These are phyloP conservation scores for Exobasidium rhododendri DNA, from an alignment of 1,284 basidiomycete species.

Conservation along the genomic window DNA sequence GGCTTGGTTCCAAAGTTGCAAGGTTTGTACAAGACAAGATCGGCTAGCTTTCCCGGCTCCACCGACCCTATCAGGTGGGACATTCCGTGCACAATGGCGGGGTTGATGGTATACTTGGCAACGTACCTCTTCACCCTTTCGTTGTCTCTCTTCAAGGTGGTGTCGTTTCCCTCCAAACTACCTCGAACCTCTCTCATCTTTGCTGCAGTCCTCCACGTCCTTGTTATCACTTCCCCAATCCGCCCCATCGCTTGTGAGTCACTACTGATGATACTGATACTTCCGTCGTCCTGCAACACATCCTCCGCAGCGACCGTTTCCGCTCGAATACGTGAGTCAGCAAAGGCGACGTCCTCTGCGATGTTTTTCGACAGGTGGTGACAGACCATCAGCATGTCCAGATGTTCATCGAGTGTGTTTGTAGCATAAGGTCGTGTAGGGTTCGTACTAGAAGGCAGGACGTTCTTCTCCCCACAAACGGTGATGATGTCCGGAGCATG, in stretches of 20 bases:
- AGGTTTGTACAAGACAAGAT: conserved; percentile 91
- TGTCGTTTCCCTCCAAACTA: conserved; percentile 63
- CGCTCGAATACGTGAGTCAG: conserved; percentile 91
- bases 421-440: conserved; percentile 87
- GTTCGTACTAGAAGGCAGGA: conserved; percentile 95
- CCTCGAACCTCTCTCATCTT: conserved; percentile 84
- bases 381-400: conserved; percentile 93
- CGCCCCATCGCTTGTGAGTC: conserved; percentile 95
- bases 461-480: conserved; percentile 83
- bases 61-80: conserved; percentile 83
- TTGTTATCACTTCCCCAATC: conserved; percentile 85
- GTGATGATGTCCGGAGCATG: conserved; percentile 98
- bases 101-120: conserved; percentile 95
- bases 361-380: conserved; percentile 54
- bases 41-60: conserved; percentile 77
- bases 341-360: conserved; percentile 90
- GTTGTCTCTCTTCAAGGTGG: conserved; percentile 70
- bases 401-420: conserved; percentile 95
- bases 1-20: conserved; percentile 87
- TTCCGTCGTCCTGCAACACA: conserved; percentile 87
- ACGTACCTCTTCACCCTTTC: conserved; percentile 95
- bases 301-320: conserved; percentile 98
- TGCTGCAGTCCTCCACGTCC: conserved; percentile 95
- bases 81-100: conserved; percentile 91
- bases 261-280: conserved; percentile 90